phyloP scores from a whole-genome alignment of 768 basidiomycete genomes.

The Tricholoma terreum region DNA sequence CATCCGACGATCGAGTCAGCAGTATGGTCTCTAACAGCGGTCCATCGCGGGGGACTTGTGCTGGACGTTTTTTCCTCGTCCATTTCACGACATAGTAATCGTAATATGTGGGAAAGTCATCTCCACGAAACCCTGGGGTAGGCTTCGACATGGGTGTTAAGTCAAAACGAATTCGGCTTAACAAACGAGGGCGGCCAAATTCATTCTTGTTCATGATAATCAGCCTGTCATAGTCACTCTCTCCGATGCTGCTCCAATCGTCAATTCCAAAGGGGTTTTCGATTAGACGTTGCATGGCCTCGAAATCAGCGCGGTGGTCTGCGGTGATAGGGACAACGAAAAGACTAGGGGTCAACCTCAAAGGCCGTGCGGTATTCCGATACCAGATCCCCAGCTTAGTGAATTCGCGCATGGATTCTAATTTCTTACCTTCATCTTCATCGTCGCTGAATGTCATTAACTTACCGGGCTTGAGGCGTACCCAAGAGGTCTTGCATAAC shows the following conservation, averaged over 20 bases:
- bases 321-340: slow-evolving; percentile 66
- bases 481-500: slow-evolving; percentile 25
- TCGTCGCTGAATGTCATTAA: slow-evolving; percentile 37
- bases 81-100: slow-evolving; percentile 60
- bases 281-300: slow-evolving; percentile 49
- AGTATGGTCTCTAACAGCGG: slow-evolving; percentile 56
- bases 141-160: slow-evolving; percentile 64
- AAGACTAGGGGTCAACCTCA: slow-evolving; percentile 49
- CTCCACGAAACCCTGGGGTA: slow-evolving; percentile 47
- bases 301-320: slow-evolving; percentile 52
- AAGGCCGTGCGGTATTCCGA: slow-evolving; percentile 57
- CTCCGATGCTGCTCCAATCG: slow-evolving; percentile 55
- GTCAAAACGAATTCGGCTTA: slow-evolving; percentile 61
- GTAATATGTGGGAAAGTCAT: slow-evolving; percentile 45
- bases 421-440: slow-evolving; percentile 44
- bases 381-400: slow-evolving; percentile 61
- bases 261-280: slow-evolving; percentile 44
- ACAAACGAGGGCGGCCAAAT: slow-evolving; percentile 51
- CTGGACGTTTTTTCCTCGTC: slow-evolving; percentile 42
- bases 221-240: slow-evolving; percentile 46
- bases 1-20: slow-evolving; percentile 40
- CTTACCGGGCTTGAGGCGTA: slow-evolving; percentile 33
- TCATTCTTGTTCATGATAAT: slow-evolving; percentile 56
- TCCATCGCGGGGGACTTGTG: slow-evolving; percentile 51
- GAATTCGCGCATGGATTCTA: slow-evolving; percentile 59